Evolutionary conservation across 306 rosid species (phyloP).

Genomic region (Cucumis cinereus): DNA sequence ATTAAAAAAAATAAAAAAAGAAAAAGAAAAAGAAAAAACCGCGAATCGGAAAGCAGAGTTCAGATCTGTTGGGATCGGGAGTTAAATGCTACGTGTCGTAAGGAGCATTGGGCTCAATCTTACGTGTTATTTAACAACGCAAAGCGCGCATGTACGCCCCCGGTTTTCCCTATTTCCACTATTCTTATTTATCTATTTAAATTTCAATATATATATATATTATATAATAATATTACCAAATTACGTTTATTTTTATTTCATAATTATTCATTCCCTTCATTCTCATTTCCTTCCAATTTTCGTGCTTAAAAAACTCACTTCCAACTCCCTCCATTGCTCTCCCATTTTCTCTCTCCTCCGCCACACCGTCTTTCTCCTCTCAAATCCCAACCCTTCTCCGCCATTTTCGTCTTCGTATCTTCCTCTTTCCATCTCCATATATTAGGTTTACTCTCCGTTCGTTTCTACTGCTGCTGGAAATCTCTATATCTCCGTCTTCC

Average conservation of each 20-base stretch:
- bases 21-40: background rate
- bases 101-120: background rate
- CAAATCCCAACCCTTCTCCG: background rate
- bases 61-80: background rate
- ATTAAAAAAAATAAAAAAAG: no score
- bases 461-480: background rate
- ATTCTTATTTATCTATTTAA: background rate
- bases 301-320: background rate
- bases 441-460: background rate
- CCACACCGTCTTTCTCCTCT: background rate
- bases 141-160: background rate
- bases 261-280: no score
- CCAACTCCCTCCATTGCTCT: background rate
- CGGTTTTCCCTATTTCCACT: background rate
- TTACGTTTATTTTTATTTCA: background rate
- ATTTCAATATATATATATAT: background rate
- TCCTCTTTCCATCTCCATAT: background rate
- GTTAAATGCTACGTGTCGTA: background rate
- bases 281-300: background rate
- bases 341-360: background rate
- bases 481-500: background rate
- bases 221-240: background rate
- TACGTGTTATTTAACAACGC: slow-evolving; percentile 4
- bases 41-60: background rate
- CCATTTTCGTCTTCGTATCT: background rate